Evolutionary conservation across 768 basidiomycete species (phyloP).

Genomic region (Kwoniella bestiolae): DNA sequence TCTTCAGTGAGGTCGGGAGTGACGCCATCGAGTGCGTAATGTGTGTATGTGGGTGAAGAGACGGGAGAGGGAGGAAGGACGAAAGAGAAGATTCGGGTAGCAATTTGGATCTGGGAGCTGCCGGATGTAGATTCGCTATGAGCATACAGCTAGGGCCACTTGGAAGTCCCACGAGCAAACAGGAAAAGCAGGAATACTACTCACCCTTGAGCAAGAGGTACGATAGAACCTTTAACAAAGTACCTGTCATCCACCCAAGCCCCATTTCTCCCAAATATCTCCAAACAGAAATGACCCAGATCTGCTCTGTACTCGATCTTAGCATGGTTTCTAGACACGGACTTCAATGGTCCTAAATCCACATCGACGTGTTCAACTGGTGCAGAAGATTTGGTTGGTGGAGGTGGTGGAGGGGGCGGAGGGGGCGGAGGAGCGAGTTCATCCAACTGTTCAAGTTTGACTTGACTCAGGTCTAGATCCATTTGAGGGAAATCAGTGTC

Average conservation of each 20-base stretch:
- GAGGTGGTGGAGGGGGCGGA: slow-evolving; percentile 44
- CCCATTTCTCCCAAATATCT: slow-evolving; percentile 93
- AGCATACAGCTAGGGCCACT: no score
- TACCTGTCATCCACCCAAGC: slow-evolving; percentile 99
- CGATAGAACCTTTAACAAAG: slow-evolving; percentile 82
- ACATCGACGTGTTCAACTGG: slow-evolving; percentile 58
- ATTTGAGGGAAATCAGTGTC: neutral
- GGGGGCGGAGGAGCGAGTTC: slow-evolving; percentile 22
- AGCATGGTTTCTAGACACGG: slow-evolving; percentile 95
- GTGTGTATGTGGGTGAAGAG: slow-evolving; percentile 35
- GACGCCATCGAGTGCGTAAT: slow-evolving; percentile 29
- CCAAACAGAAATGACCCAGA: slow-evolving; percentile 61
- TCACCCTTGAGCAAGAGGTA: slow-evolving; percentile 83
- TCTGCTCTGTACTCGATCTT: slow-evolving; percentile 68
- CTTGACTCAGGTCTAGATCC: slow-evolving; percentile 7
- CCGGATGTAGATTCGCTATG: neutral
- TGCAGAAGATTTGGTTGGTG: slow-evolving; percentile 29
- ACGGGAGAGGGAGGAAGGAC: slow-evolving; percentile 75
- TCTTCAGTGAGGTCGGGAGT: slow-evolving; percentile 34
- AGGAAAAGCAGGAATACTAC: slow-evolving; percentile 32
- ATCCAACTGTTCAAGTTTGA: slow-evolving; percentile 19
- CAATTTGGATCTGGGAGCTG: slow-evolving; percentile 67
- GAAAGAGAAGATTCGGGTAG: slow-evolving; percentile 95
- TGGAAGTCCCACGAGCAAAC: no score
- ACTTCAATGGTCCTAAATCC: slow-evolving; percentile 94